A percentile compares a stretch with the other conserved stretches of the same genome.
phyloP scores from a whole-genome alignment of 75 land plant genomes.

The Pinus taeda region DNA sequence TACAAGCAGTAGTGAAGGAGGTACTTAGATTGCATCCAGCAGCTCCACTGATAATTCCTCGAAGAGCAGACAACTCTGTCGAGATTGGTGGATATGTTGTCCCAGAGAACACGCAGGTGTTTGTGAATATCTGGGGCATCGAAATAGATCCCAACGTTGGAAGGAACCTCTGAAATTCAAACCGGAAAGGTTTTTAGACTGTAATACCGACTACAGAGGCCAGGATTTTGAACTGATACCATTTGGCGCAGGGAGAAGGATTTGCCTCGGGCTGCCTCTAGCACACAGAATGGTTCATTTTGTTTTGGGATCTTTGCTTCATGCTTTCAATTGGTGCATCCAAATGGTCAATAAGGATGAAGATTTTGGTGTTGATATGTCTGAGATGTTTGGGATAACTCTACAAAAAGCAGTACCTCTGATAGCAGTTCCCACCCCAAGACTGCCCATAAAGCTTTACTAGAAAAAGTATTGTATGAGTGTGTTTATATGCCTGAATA shows the following conservation, averaged over 20 bases:
- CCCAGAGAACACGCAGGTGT: constrained; percentile 4
- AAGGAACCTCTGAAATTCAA: constrained; percentile 5
- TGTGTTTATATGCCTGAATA: too few relatives aligned
- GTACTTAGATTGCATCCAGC: constrained; percentile 19
- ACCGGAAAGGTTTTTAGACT: constrained; percentile 12
- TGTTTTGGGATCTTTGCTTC: constrained; percentile 16
- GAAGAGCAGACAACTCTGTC: background rate
- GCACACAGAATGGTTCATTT: constrained; percentile 7
- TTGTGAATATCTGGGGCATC: constrained; percentile 15
- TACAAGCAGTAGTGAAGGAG: constrained; percentile 13
- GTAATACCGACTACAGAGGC: constrained; percentile 8
- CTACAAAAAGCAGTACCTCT: background rate
- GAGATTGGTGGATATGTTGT: constrained; percentile 4
- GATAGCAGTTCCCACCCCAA: background rate
- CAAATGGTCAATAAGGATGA: background rate
- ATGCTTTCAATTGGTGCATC: constrained; percentile 13
- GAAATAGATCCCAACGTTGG: constrained; percentile 11
- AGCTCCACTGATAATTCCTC: constrained; percentile 11
- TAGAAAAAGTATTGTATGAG: too few relatives aligned
- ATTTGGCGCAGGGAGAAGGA: constrained; percentile 27
- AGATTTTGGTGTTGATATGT: background rate
- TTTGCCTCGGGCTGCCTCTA: constrained; percentile 19
- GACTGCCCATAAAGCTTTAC: background rate
- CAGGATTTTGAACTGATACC: constrained; percentile 17
- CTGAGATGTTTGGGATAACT: background rate